Evolutionary conservation across 2,329 filamentous ascomycete genomes (phyloP).

Genomic region (Claviceps sp.): DNA sequence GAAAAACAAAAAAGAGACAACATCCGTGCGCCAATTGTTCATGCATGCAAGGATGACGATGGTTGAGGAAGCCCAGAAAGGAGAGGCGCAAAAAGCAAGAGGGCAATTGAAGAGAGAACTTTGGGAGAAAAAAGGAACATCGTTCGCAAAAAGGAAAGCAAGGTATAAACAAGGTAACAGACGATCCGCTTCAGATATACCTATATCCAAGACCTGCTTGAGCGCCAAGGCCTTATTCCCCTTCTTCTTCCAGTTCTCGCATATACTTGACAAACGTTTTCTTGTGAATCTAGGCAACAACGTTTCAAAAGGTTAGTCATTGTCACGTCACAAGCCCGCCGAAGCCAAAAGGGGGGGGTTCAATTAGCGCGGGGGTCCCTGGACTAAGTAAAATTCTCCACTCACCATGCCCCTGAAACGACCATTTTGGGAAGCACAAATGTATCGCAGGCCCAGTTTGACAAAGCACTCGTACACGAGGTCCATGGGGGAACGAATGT

Average conservation of each 20-base stretch:
- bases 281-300: constrained; percentile 57
- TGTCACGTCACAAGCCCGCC: no score
- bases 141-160: background rate
- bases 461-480: constrained; percentile 93
- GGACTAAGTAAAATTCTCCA: constrained; percentile 5
- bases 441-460: constrained; percentile 82
- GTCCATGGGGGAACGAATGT: constrained; percentile 84
- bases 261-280: constrained; percentile 94
- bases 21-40: background rate
- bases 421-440: constrained; percentile 78
- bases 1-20: background rate
- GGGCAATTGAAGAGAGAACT: no score
- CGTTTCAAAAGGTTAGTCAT: background rate
- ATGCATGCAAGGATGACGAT: background rate
- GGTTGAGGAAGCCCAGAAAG: no score
- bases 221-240: background rate
- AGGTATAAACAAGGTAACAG: background rate
- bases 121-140: background rate
- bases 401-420: constrained; percentile 77
- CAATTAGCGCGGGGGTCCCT: no score
- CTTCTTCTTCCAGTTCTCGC: constrained; percentile 59
- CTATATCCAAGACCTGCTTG: background rate
- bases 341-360: no score
- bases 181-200: background rate
- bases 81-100: no score